Percentiles rank a stretch among this genome's conserved stretches.
phyloP scores from a whole-genome alignment of 2,329 filamentous ascomycete species.

The Aspergillus alliaceus region DNA sequence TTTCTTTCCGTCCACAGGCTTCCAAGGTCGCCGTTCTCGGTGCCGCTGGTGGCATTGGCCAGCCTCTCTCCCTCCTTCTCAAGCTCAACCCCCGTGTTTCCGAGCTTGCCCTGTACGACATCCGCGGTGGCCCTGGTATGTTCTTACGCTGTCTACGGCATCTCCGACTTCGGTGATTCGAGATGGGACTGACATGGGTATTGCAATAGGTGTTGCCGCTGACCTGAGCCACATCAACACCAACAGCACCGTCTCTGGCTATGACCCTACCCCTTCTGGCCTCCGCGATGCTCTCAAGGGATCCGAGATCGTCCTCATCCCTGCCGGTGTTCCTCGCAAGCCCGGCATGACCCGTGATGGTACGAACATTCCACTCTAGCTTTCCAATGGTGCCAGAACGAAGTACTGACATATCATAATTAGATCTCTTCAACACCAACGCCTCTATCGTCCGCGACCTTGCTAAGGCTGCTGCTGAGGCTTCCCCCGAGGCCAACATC shows the following conservation, averaged over 20 bases:
- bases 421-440: conserved; percentile 99
- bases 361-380: conserved; percentile 38
- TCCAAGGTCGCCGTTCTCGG: conserved; percentile 98
- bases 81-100: conserved; percentile 97
- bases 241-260: conserved; percentile 90
- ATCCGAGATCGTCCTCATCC: conserved; percentile 93
- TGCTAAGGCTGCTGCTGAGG: conserved; percentile 88
- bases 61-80: conserved; percentile 93
- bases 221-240: conserved; percentile 99
- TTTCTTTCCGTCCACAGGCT: conserved; percentile 56
- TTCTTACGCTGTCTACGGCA: conserved; percentile 21
- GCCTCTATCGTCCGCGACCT: conserved; percentile 98
- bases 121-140: conserved; percentile 88
- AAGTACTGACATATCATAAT: conserved; percentile 6
- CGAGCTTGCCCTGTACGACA: conserved; percentile 96
- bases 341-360: conserved; percentile 98
- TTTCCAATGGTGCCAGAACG: neutral
- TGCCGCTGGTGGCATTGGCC: conserved; percentile 96
- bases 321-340: conserved; percentile 97
- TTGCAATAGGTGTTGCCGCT: conserved; percentile 80
- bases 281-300: conserved; percentile 79
- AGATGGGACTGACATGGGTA: conserved; percentile 8
- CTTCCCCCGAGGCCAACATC: conserved; percentile 88
- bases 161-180: neutral
- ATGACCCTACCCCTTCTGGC: conserved; percentile 73